These are phyloP conservation scores for Rhynchospora pubera DNA, from an alignment of 176 grass and related monocot species.

Conservation along the genomic window DNA sequence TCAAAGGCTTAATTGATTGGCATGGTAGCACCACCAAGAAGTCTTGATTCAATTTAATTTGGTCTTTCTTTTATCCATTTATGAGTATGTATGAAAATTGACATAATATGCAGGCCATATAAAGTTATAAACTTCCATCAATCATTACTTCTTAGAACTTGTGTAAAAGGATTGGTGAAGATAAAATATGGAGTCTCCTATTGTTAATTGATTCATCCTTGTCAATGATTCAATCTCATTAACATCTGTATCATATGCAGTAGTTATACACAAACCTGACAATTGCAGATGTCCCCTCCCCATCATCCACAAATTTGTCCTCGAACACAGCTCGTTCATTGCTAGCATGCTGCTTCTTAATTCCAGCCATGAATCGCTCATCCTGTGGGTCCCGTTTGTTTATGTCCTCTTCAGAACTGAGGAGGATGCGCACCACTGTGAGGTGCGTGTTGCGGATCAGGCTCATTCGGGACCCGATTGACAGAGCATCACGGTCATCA, in stretches of 20 bases:
- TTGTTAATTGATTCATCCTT: neutral
- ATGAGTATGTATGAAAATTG: neutral
- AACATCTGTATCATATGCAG: neutral
- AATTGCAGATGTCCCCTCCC: slow-evolving; percentile 22
- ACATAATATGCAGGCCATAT: neutral
- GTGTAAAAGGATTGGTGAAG: neutral
- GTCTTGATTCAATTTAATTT: neutral
- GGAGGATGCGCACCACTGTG: slow-evolving; percentile 48
- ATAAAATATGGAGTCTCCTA: no score
- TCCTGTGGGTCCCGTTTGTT: slow-evolving; percentile 6
- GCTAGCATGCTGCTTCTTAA: neutral
- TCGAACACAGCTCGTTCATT: slow-evolving; percentile 3
- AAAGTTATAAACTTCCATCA: neutral
- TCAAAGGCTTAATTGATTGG: neutral
- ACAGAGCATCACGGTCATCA: slow-evolving; percentile 62
- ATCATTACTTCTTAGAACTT: neutral
- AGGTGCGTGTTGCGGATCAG: slow-evolving; percentile 16
- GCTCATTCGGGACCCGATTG: slow-evolving; percentile 33
- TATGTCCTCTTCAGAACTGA: slow-evolving; percentile 20
- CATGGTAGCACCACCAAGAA: neutral
- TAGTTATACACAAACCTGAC: neutral
- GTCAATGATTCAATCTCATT: neutral
- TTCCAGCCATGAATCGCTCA: neutral
- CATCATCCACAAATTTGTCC: slow-evolving; percentile 26
- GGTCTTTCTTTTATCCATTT: neutral